phyloP scores from a whole-genome alignment of 768 basidiomycete species.

The Leucosporidium scottii region DNA sequence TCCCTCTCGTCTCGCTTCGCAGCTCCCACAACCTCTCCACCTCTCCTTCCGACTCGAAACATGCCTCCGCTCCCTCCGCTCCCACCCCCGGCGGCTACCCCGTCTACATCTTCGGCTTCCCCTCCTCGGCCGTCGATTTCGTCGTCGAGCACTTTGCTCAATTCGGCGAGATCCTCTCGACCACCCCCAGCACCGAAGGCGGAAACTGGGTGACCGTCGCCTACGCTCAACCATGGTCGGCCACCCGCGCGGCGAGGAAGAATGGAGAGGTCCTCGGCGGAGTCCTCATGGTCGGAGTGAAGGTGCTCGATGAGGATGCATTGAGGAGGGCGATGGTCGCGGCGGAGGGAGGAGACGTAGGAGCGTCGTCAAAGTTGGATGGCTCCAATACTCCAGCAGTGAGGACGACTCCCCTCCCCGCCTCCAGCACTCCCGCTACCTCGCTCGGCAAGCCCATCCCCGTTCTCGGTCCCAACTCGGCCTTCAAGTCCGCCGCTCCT shows the following conservation, averaged over 20 bases:
- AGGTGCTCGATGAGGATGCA: conserved; percentile 40
- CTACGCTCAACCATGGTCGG: conserved; percentile 63
- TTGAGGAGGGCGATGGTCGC: conserved; percentile 21
- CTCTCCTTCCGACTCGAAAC: not conserved
- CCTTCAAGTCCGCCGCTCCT: conserved; percentile 27
- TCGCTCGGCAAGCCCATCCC: conserved; percentile 20
- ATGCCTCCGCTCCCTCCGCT: not conserved
- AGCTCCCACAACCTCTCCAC: conserved; percentile 13
- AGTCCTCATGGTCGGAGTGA: conserved; percentile 75
- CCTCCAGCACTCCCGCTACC: not conserved
- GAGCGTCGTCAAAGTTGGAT: not conserved
- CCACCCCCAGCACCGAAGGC: conserved; percentile 61
- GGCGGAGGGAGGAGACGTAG: not conserved
- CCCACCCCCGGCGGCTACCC: conserved; percentile 11
- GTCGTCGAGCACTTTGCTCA: conserved; percentile 43
- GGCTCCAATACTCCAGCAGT: not conserved
- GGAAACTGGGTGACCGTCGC: conserved; percentile 76
- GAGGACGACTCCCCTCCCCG: not conserved
- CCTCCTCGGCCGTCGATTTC: conserved; percentile 64
- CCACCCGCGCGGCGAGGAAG: conserved; percentile 68
- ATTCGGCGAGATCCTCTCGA: conserved; percentile 58
- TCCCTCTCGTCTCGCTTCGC: conserved; percentile 2
- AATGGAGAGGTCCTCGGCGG: conserved; percentile 65
- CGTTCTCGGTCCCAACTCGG: conserved; percentile 21
- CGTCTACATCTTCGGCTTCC: conserved; percentile 82